Percentiles rank a stretch among this genome's conserved stretches.
Conservation (phyloP, 192 early-diverging fungal species). For the Chytriomyces sp. region DNA sequence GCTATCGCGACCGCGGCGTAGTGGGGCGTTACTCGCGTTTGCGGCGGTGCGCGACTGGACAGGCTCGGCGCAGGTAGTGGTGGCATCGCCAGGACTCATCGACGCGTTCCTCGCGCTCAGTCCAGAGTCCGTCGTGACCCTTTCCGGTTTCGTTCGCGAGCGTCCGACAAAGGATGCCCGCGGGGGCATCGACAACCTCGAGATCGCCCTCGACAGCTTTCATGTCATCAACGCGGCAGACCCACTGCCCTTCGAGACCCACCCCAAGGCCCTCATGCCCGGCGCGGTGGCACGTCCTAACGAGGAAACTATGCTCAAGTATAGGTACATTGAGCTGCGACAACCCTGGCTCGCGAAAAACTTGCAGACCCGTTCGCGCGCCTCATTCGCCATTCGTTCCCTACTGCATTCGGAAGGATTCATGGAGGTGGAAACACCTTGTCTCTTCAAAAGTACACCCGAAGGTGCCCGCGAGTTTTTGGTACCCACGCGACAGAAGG, state of each 20-base stretch:
- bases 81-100: slow-evolving; percentile 14
- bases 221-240: slow-evolving; percentile 71
- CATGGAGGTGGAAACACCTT: slow-evolving; percentile 90
- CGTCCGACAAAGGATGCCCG: slow-evolving; percentile 61
- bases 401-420: slow-evolving; percentile 69
- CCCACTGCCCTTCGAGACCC: slow-evolving; percentile 63
- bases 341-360: slow-evolving; percentile 75
- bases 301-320: slow-evolving; percentile 74
- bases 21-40: slow-evolving; percentile 75
- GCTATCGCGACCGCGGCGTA: slow-evolving; percentile 46
- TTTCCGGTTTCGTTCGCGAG: slow-evolving; percentile 50
- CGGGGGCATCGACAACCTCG: slow-evolving; percentile 48
- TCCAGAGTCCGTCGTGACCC: slow-evolving; percentile 73
- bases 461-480: slow-evolving; percentile 93
- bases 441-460: slow-evolving; percentile 88
- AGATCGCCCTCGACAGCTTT: slow-evolving; percentile 64
- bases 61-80: slow-evolving; percentile 76
- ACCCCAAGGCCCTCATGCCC: slow-evolving; percentile 59
- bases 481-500: slow-evolving; percentile 78
- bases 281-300: slow-evolving; percentile 29
- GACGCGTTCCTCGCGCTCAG: slow-evolving; percentile 56
- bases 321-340: slow-evolving; percentile 83
- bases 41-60: slow-evolving; percentile 75
- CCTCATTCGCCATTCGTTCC: slow-evolving; percentile 68
- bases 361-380: slow-evolving; percentile 67